These are phyloP conservation scores for Cryptosporidium parvum DNA, from an alignment of 169 alveolate genomes.

Conservation along the genomic window DNA sequence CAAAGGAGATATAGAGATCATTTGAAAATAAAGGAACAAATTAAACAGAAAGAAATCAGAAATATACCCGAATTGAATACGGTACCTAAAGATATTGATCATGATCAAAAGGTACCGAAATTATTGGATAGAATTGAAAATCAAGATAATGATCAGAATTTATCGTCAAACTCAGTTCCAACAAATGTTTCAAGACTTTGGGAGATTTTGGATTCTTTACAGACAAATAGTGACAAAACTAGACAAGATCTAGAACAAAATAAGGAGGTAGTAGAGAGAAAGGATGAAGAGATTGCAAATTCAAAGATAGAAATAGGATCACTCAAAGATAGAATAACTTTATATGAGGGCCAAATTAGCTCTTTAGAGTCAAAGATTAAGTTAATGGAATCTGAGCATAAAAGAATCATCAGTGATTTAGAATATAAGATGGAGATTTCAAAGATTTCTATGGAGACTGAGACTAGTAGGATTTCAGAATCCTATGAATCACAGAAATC, in stretches of 20 bases:
- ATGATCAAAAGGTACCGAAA: not conserved
- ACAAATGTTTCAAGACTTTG: conserved; percentile 63
- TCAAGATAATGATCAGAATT: not conserved
- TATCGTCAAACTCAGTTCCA: not conserved
- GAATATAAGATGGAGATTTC: conserved; percentile 54
- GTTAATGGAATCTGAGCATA: conserved; percentile 63
- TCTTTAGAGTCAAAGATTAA: conserved; percentile 53
- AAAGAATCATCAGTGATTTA: conserved; percentile 56
- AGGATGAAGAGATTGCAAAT: conserved; percentile 52
- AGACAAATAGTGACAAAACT: conserved; percentile 18
- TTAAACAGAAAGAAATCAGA: not conserved
- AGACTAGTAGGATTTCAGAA: conserved; percentile 52
- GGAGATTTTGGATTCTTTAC: conserved; percentile 65
- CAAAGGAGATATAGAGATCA: conserved; percentile 32
- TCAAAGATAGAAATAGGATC: conserved; percentile 57
- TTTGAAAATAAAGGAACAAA: not conserved
- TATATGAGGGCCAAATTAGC: conserved; percentile 35
- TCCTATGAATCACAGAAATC: conserved; percentile 27
- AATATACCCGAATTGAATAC: not conserved
- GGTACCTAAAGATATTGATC: not conserved
- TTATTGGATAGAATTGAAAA: not conserved
- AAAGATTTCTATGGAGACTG: conserved; percentile 26
- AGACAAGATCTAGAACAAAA: not conserved
- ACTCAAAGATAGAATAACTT: conserved; percentile 13
- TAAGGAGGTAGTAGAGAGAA: conserved; percentile 6